These are phyloP conservation scores for Aspergillaceae sp. DNA, from an alignment of 2,329 filamentous ascomycete genomes.

Conservation along the genomic window DNA sequence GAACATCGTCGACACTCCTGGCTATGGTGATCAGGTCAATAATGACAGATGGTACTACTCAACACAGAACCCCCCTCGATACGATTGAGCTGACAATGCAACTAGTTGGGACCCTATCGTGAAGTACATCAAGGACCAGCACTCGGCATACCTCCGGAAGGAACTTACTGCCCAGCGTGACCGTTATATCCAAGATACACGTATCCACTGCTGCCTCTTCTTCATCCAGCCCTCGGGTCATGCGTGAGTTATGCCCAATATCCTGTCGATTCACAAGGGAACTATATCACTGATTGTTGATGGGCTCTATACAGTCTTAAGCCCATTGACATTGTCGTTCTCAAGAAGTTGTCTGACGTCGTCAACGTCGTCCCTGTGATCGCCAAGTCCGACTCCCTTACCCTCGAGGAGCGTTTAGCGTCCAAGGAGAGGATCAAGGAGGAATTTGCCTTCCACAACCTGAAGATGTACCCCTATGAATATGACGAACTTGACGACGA, in stretches of 20 bases:
- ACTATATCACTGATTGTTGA: not conserved
- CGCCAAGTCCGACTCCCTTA: constrained; percentile 94
- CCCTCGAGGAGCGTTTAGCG: constrained; percentile 83
- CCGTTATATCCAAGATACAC: constrained; percentile 97
- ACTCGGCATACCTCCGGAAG: constrained; percentile 97
- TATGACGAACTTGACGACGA: constrained; percentile 98
- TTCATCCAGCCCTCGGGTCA: constrained; percentile 99
- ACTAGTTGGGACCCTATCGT: constrained; percentile 92
- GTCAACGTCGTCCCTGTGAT: constrained; percentile 99
- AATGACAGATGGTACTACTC: constrained; percentile 76
- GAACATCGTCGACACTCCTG: constrained; percentile 98
- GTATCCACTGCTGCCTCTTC: constrained; percentile 98
- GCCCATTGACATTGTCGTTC: constrained; percentile 97
- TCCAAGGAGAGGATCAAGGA: constrained; percentile 99
- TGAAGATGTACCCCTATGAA: constrained; percentile 99
- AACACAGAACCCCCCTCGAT: not conserved
- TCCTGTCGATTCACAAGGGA: not conserved
- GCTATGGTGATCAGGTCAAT: constrained; percentile 97
- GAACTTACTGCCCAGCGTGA: constrained; percentile 98
- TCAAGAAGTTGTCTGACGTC: constrained; percentile 99
- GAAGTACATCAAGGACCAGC: constrained; percentile 99
- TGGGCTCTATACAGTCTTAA: constrained; percentile 52
- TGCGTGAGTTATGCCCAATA: constrained; percentile 45
- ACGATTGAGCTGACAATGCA: constrained; percentile 12
- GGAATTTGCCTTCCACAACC: constrained; percentile 98